phyloP scores from a whole-genome alignment of 495 filamentous ascomycete species.

The Cairneyella variabilis region DNA sequence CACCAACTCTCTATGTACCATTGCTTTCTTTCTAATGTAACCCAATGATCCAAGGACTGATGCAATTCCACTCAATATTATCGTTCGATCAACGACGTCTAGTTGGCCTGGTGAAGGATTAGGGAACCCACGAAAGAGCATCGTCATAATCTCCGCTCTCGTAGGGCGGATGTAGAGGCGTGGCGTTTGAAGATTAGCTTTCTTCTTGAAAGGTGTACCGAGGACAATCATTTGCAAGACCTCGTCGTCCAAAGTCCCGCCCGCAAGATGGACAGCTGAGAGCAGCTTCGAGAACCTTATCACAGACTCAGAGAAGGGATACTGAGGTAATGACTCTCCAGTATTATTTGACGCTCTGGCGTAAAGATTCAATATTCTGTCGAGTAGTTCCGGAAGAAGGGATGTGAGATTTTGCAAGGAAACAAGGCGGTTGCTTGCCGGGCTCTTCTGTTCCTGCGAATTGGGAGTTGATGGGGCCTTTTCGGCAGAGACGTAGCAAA shows the following conservation, averaged over 20 bases:
- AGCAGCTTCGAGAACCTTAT: constrained; percentile 76
- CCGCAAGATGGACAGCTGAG: constrained; percentile 62
- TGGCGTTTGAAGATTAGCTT: constrained; percentile 26
- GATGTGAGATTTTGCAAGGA: constrained; percentile 60
- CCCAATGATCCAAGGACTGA: constrained; percentile 73
- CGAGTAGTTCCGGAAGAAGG: constrained; percentile 69
- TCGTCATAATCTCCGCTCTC: constrained; percentile 63
- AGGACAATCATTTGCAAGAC: constrained; percentile 65
- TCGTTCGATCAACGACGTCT: constrained; percentile 64
- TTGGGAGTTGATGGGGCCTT: constrained; percentile 34
- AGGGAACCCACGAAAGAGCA: constrained; percentile 72
- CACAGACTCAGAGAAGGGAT: constrained; percentile 76
- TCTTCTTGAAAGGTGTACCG: constrained; percentile 40
- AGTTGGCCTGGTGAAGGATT: constrained; percentile 54
- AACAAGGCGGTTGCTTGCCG: constrained; percentile 45
- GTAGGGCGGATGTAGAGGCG: constrained; percentile 46
- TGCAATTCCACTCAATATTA: constrained; percentile 82
- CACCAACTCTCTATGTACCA: constrained; percentile 80
- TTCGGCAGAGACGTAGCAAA: constrained; percentile 44
- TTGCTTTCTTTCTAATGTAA: constrained; percentile 78
- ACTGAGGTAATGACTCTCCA: constrained; percentile 74
- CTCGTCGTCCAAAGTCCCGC: constrained; percentile 63
- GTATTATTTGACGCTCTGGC: constrained; percentile 68
- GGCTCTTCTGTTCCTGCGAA: constrained; percentile 41
- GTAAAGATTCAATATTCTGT: constrained; percentile 81